phyloP scores from a whole-genome alignment of 352 stramenopile genomes.

The Globisporangium carolinianum region DNA sequence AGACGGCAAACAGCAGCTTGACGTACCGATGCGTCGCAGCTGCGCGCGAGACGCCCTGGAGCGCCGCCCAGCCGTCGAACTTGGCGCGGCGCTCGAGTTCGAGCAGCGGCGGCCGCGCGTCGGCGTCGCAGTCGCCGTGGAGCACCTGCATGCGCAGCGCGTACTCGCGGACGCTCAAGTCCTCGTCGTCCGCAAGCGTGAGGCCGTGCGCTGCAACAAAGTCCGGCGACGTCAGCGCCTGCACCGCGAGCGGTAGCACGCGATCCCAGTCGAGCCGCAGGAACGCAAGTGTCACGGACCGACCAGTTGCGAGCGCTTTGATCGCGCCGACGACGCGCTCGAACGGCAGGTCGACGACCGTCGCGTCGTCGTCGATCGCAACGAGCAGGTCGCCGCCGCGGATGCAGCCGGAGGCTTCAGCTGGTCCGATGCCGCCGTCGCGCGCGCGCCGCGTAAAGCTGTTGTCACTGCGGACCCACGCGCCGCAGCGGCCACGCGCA shows the following conservation, averaged over 20 bases:
- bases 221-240: constrained; percentile 33
- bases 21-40: constrained; percentile 70
- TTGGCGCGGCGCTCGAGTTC: constrained; percentile 67
- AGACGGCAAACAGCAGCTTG: constrained; percentile 70
- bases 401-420: constrained; percentile 50
- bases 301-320: constrained; percentile 43
- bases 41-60: constrained; percentile 35
- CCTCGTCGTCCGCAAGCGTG: constrained; percentile 43
- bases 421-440: constrained; percentile 49
- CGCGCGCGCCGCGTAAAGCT: constrained; percentile 47
- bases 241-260: constrained; percentile 42
- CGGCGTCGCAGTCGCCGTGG: constrained; percentile 57
- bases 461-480: constrained; percentile 76
- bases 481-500: constrained; percentile 55
- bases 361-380: constrained; percentile 43
- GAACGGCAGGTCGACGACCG: constrained; percentile 58
- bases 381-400: constrained; percentile 65
- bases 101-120: constrained; percentile 47
- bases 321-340: constrained; percentile 59
- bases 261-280: constrained; percentile 50
- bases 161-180: constrained; percentile 69
- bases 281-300: constrained; percentile 43
- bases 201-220: constrained; percentile 52
- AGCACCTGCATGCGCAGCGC: constrained; percentile 71
- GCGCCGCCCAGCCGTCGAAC: constrained; percentile 66